Percentiles rank a stretch among this genome's conserved stretches.
phyloP scores from a whole-genome alignment of 2,329 filamentous ascomycete species.

The Kalmusia sp. region DNA sequence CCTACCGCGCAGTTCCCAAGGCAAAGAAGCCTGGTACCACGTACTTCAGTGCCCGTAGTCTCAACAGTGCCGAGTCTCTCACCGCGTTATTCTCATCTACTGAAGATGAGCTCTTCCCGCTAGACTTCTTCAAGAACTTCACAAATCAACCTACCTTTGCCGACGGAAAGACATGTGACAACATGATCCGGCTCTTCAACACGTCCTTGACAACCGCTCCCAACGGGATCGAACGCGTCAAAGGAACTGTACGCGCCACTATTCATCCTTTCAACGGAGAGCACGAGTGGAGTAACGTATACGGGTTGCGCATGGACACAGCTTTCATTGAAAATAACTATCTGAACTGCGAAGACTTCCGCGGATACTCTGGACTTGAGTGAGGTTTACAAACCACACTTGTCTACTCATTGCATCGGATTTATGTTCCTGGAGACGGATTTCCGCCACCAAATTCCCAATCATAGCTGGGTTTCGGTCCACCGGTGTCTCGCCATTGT shows the following conservation, averaged over 20 bases:
- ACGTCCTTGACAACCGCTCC: slow-evolving; percentile 49
- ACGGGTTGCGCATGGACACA: slow-evolving; percentile 46
- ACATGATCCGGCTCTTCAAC: slow-evolving; percentile 55
- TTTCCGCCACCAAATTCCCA: no score
- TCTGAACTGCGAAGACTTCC: slow-evolving; percentile 39
- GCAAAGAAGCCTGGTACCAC: slow-evolving; percentile 29
- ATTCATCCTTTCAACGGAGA: slow-evolving; percentile 39
- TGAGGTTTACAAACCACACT: slow-evolving; percentile 55
- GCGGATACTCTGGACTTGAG: slow-evolving; percentile 29
- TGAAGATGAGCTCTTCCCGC: slow-evolving; percentile 39
- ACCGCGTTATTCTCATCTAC: slow-evolving; percentile 24
- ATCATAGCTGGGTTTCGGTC: no score
- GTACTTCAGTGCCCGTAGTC: slow-evolving; percentile 26
- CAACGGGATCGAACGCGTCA: slow-evolving; percentile 41
- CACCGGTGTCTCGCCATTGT: no score
- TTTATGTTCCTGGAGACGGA: no score
- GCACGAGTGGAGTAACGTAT: slow-evolving; percentile 37
- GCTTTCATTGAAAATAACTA: slow-evolving; percentile 52
- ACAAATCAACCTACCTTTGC: slow-evolving; percentile 63
- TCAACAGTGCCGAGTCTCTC: slow-evolving; percentile 26
- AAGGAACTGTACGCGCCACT: slow-evolving; percentile 38
- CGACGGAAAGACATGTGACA: slow-evolving; percentile 51
- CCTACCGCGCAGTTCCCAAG: slow-evolving; percentile 49
- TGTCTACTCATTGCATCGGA: no score
- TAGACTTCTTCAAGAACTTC: slow-evolving; percentile 57